phyloP scores from a whole-genome alignment of 352 stramenopile genomes.

The Phytophthora vignae region DNA sequence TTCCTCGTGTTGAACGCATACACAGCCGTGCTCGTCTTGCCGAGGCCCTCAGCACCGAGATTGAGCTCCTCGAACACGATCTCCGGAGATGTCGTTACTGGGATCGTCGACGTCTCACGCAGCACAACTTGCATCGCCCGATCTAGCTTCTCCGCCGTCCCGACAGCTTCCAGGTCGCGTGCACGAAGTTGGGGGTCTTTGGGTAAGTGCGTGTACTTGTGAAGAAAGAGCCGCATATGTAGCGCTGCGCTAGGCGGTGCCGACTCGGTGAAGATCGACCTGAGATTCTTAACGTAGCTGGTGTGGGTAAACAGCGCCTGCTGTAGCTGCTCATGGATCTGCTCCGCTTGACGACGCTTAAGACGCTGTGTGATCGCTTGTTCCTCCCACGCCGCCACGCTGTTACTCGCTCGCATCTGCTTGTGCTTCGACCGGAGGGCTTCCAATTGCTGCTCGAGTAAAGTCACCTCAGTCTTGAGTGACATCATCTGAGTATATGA shows the following conservation, averaged over 20 bases:
- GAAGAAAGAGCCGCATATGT: slow-evolving; percentile 41
- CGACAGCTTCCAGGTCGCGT: slow-evolving; percentile 6
- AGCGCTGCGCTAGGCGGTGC: slow-evolving; percentile 33
- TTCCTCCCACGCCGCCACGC: slow-evolving; percentile 52
- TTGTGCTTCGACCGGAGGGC: slow-evolving; percentile 48
- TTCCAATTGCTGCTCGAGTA: slow-evolving; percentile 53
- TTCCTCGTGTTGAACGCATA: slow-evolving; percentile 42
- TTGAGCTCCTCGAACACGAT: slow-evolving; percentile 35
- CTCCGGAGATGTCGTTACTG: slow-evolving; percentile 19
- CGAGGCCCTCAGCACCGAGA: slow-evolving; percentile 25
- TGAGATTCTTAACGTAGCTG: slow-evolving; percentile 33
- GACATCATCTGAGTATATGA: slow-evolving; percentile 37
- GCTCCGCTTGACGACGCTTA: slow-evolving; percentile 46
- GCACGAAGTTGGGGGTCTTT: slow-evolving; percentile 4
- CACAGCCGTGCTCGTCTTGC: slow-evolving; percentile 38
- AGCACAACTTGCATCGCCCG: slow-evolving; percentile 40
- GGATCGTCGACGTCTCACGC: slow-evolving; percentile 29
- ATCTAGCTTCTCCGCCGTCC: slow-evolving; percentile 37
- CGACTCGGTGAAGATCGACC: slow-evolving; percentile 33
- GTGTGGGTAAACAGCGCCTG: slow-evolving; percentile 36
- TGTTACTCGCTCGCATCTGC: slow-evolving; percentile 31
- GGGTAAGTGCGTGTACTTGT: slow-evolving; percentile 32
- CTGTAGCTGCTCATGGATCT: slow-evolving; percentile 34
- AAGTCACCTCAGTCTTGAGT: slow-evolving; percentile 46
- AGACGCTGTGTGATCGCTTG: slow-evolving; percentile 48